Evolutionary conservation across 2,329 filamentous ascomycete genomes (phyloP).

Genomic region (Torrubiella hemipterigena): DNA sequence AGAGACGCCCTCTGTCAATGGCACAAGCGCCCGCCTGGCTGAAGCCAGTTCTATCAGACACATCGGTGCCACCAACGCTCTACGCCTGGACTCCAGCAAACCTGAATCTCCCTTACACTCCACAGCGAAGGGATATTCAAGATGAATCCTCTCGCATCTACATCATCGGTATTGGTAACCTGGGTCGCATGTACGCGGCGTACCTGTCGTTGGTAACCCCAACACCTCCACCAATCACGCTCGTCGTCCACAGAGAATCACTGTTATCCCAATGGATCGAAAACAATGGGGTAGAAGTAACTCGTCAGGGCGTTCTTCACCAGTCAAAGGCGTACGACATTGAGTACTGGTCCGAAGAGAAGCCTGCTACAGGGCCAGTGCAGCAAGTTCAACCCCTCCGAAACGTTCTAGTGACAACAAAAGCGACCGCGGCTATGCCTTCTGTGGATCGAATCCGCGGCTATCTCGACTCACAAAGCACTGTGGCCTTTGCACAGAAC

Average conservation of each 20-base stretch:
- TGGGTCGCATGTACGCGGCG: slow-evolving; percentile 70
- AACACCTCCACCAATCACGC: slow-evolving; percentile 59
- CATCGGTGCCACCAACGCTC: slow-evolving; percentile 17
- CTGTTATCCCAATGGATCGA: slow-evolving; percentile 35
- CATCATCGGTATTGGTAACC: slow-evolving; percentile 68
- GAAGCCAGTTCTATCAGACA: slow-evolving; percentile 13
- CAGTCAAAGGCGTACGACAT: slow-evolving; percentile 30
- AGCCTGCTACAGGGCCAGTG: slow-evolving; percentile 21
- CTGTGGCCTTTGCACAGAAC: slow-evolving; percentile 77
- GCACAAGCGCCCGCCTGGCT: slow-evolving; percentile 19
- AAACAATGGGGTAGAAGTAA: slow-evolving; percentile 31
- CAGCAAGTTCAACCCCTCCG: slow-evolving; percentile 40
- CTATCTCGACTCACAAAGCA: slow-evolving; percentile 52
- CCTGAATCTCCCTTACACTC: slow-evolving; percentile 8
- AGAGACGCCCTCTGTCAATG: slow-evolving; percentile 8
- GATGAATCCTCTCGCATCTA: slow-evolving; percentile 43
- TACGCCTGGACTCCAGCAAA: slow-evolving; percentile 23
- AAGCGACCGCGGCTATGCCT: slow-evolving; percentile 55
- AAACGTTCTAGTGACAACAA: slow-evolving; percentile 69
- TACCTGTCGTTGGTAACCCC: slow-evolving; percentile 47
- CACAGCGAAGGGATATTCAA: background rate
- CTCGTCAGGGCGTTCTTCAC: slow-evolving; percentile 19
- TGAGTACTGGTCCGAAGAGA: slow-evolving; percentile 41
- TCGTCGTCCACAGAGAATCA: slow-evolving; percentile 58
- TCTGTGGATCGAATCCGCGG: slow-evolving; percentile 46